Conservation (phyloP, 2,329 filamentous ascomycete genomes). For the Colletotrichum tofieldiae region DNA sequence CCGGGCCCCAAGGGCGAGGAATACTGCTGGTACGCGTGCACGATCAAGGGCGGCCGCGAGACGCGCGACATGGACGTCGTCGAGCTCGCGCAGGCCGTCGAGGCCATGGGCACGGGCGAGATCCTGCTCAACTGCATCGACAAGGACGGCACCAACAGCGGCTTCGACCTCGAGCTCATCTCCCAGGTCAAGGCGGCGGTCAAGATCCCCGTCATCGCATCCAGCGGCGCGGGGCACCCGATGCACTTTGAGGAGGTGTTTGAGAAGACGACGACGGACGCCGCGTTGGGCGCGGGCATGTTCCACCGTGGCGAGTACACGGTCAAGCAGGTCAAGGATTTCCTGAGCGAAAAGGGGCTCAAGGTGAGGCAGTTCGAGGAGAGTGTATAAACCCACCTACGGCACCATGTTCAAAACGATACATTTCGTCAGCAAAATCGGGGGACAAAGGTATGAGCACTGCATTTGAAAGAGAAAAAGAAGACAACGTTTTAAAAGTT, state of each 20-base stretch:
- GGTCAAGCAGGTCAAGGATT: conserved; percentile 92
- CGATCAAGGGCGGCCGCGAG: conserved; percentile 94
- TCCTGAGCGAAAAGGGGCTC: conserved; percentile 79
- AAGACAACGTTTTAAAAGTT: not conserved
- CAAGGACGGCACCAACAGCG: conserved; percentile 93
- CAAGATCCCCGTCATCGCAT: conserved; percentile 94
- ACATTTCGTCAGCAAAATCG: conserved; percentile 23
- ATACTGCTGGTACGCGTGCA: conserved; percentile 98
- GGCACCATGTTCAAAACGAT: not conserved
- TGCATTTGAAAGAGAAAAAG: not conserved
- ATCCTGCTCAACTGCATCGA: conserved; percentile 98
- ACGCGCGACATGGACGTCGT: conserved; percentile 94
- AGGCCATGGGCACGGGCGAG: conserved; percentile 96
- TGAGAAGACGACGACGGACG: conserved; percentile 86
- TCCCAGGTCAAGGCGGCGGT: conserved; percentile 88
- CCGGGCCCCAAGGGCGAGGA: conserved; percentile 83
- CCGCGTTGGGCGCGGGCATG: conserved; percentile 95
- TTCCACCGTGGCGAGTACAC: conserved; percentile 98
- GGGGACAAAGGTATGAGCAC: conserved; percentile 9
- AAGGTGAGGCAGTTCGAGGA: conserved; percentile 86
- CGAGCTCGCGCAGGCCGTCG: conserved; percentile 88
- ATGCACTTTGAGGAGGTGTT: conserved; percentile 94
- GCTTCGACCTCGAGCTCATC: conserved; percentile 95
- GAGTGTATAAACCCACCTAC: conserved; percentile 52
- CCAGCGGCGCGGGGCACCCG: conserved; percentile 90